These are phyloP conservation scores for Suillus occidentalis DNA, from an alignment of 768 basidiomycete genomes.

Conservation along the genomic window DNA sequence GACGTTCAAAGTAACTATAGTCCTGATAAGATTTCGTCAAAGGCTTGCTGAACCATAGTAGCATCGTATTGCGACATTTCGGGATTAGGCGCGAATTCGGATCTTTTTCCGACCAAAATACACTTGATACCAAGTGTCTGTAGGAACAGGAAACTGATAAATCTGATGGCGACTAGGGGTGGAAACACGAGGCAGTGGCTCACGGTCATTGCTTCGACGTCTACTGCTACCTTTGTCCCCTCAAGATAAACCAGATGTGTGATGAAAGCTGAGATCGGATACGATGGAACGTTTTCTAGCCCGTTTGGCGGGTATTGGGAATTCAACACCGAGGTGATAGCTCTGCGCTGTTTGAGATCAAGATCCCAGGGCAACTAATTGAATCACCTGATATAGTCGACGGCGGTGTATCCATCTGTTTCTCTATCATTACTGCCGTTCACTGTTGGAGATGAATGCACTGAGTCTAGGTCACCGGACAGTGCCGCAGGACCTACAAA, in stretches of 20 bases:
- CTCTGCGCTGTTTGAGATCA: slow-evolving; percentile 38
- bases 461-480: slow-evolving; percentile 2
- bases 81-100: slow-evolving; percentile 21
- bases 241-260: slow-evolving; percentile 83
- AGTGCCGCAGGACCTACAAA: slow-evolving; percentile 52
- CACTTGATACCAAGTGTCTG: slow-evolving; percentile 64
- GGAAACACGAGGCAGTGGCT: slow-evolving; percentile 24
- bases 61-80: slow-evolving; percentile 44
- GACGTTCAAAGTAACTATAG: not conserved
- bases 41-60: slow-evolving; percentile 41
- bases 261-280: slow-evolving; percentile 78
- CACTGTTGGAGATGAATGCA: slow-evolving; percentile 47
- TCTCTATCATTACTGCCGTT: slow-evolving; percentile 89
- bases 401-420: slow-evolving; percentile 80
- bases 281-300: slow-evolving; percentile 59
- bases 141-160: slow-evolving; percentile 4
- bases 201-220: slow-evolving; percentile 62
- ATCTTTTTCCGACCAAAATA: slow-evolving; percentile 42
- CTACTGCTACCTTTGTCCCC: slow-evolving; percentile 60
- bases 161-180: slow-evolving; percentile 3
- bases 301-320: slow-evolving; percentile 54
- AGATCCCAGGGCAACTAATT: slow-evolving; percentile 9
- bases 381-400: slow-evolving; percentile 76
- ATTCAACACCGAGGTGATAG: slow-evolving; percentile 72
- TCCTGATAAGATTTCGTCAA: slow-evolving; percentile 33